A percentile compares a stretch with the other conserved stretches of the same genome.
Evolutionary conservation across 1,284 basidiomycete genomes (phyloP).

Genomic region (Marasmius oreades): DNA sequence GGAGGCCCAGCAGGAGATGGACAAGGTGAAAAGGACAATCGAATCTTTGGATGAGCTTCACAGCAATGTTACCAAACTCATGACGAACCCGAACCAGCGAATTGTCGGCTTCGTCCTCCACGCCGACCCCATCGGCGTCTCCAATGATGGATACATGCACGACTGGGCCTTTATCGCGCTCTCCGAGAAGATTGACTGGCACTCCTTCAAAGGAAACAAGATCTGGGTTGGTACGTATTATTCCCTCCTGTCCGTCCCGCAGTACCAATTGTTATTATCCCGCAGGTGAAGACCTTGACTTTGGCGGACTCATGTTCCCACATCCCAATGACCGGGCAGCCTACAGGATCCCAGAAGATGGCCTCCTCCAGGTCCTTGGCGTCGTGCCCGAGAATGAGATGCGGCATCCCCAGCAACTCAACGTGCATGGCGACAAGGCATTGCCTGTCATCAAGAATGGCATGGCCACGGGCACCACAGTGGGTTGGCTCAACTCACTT

Average conservation of each 20-base stretch:
- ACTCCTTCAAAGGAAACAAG: conserved; percentile 31
- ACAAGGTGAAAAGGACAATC: conserved; percentile 20
- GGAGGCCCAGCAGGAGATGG: conserved; percentile 12
- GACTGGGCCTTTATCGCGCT: conserved; percentile 33
- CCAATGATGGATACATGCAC: conserved; percentile 21
- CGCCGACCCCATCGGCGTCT: conserved; percentile 26
- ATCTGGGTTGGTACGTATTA: conserved; percentile 29
- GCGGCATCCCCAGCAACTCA: conserved; percentile 17
- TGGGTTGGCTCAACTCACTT: conserved; percentile 26
- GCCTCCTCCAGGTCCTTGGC: conserved; percentile 26
- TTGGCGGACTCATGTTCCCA: conserved; percentile 20
- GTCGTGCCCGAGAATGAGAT: conserved; percentile 25
- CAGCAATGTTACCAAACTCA: conserved; percentile 22
- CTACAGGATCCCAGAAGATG: conserved; percentile 25
- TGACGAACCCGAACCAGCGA: conserved; percentile 21
- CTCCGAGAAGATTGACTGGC: conserved; percentile 27
- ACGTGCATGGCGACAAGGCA: conserved; percentile 23
- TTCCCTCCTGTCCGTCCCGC: conserved; percentile 23
- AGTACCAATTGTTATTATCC: conserved; percentile 24
- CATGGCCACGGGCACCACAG: conserved; percentile 24
- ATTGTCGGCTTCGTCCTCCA: conserved; percentile 29
- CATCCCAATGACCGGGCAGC: conserved; percentile 13
- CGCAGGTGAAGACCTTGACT: conserved; percentile 10
- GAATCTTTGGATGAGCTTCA: no score
- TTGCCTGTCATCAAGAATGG: conserved; percentile 33